Evolutionary conservation across 163 green algal species (phyloP), one percentile per base, ranked within the genome.

Genomic region (Chlamydomonas reinhardtii): DNA sequence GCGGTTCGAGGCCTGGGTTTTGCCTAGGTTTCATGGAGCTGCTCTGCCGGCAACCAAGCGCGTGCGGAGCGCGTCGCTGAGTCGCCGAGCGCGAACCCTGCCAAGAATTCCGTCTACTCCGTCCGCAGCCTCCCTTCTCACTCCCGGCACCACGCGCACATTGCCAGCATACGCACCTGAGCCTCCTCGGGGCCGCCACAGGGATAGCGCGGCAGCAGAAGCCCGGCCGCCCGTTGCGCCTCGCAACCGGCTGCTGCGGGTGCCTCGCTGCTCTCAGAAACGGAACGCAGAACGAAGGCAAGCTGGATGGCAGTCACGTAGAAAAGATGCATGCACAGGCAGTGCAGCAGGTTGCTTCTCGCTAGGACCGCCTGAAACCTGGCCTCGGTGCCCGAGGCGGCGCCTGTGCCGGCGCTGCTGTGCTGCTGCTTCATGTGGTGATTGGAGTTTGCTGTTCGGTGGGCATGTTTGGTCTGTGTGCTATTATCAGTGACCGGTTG

Each of bases 291-390:
- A 54, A 52, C 34, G 17, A 86, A 86, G 24, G 79, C 12, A 0
- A 65, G n/a, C 65, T 65, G n/a, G 15, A 78, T 25, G 25, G 22
- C 79, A 0, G 69, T 79, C 22, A 31, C 34, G 56, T 86, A 86
- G 12, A 78, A 73, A 5, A 73, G n/a, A 69, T 86, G 79, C 79
- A 78, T 78, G 9, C 31, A 2, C 20, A 78, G 52, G 68, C 54
- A 34, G 34, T 73, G 35, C 19, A 17, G n/a, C 25, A 79, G 72
- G 34, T 37, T 86, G 16, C 34, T 25, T 12, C 54, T 34, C 4
- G 79, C 79, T 1, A 86, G 34, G 31, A 79, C 31, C 73, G 32
- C 25, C 34, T 34, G 69, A 79, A 86, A 27, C 54, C 48, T 17
- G 48, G 48, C 12, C 48, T 56, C 48, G 48, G 39, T 8, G n/a